phyloP scores from a whole-genome alignment of 306 rosid genomes.

The Lablab purpureus region DNA sequence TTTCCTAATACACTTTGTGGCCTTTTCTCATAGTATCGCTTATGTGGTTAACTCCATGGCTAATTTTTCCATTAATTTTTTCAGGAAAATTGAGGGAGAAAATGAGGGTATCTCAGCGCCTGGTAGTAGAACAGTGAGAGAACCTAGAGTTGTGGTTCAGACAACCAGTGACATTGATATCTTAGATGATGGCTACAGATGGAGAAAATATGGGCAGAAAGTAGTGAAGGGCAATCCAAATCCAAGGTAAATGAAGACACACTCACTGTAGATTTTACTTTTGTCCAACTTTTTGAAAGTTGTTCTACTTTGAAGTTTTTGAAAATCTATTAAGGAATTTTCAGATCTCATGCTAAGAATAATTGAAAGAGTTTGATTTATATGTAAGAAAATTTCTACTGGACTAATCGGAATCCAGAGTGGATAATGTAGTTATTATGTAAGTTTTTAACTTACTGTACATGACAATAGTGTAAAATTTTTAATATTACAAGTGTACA shows the following conservation, averaged over 20 bases:
- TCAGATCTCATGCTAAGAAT: slow-evolving; percentile 12
- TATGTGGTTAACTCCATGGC: slow-evolving; percentile 4
- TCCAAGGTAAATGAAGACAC: slow-evolving; percentile 69
- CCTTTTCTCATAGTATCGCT: not conserved
- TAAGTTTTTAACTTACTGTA: not conserved
- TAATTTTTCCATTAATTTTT: slow-evolving; percentile 17
- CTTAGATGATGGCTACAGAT: slow-evolving; percentile 86
- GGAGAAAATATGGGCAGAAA: slow-evolving; percentile 98
- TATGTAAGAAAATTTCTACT: not conserved
- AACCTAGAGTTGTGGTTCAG: slow-evolving; percentile 95
- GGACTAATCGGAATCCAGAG: not conserved
- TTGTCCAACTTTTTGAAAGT: slow-evolving; percentile 37
- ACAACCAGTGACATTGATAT: slow-evolving; percentile 96
- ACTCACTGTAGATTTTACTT: slow-evolving; percentile 7
- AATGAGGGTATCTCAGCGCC: slow-evolving; percentile 75
- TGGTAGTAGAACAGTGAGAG: slow-evolving; percentile 93
- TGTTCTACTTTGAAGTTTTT: slow-evolving; percentile 40
- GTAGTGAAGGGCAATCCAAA: slow-evolving; percentile 98
- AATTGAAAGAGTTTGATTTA: not conserved
- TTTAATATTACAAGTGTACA: not conserved
- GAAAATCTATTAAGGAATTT: slow-evolving; percentile 32
- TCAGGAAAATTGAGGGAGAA: slow-evolving; percentile 80
- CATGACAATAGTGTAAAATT: not conserved
- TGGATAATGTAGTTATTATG: not conserved
- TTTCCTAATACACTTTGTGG: not conserved